Conservation (phyloP, 169 alveolate species). For the Eimeria praecox region DNA sequence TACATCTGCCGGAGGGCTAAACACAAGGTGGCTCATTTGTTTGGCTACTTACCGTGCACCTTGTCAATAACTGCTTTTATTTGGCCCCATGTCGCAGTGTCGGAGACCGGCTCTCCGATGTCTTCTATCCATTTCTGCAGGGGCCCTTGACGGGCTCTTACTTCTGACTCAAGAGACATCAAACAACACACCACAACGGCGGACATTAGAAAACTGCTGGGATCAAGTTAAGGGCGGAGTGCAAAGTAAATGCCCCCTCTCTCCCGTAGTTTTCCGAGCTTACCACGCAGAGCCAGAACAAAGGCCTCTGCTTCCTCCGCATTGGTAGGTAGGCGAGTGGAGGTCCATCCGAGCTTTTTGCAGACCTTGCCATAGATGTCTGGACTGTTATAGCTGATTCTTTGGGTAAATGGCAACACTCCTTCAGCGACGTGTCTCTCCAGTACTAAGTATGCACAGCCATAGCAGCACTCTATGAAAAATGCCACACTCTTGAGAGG, state of each 20-base stretch:
- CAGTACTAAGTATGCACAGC: conserved; percentile 49
- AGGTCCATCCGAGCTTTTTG: conserved; percentile 60
- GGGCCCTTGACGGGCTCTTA: conserved; percentile 62
- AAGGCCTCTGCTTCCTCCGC: conserved; percentile 66
- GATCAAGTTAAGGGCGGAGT: neutral
- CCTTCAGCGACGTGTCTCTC: conserved; percentile 73
- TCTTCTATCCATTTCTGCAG: conserved; percentile 18
- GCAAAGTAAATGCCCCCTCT: neutral
- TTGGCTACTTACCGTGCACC: conserved; percentile 50
- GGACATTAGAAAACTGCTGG: neutral
- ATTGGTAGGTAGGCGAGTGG: conserved; percentile 6
- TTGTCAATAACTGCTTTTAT: conserved; percentile 23
- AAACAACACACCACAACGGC: neutral
- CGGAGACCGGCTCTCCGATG: conserved; percentile 16
- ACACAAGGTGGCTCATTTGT: neutral
- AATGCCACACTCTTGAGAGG: neutral
- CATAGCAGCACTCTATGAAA: neutral
- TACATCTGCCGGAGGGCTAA: neutral
- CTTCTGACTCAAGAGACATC: conserved; percentile 30
- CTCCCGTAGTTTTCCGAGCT: neutral
- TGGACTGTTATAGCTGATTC: conserved; percentile 49
- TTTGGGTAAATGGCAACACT: conserved; percentile 25
- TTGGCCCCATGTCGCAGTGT: conserved; percentile 39
- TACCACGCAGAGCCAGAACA: conserved; percentile 52
- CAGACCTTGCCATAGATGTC: conserved; percentile 37